Percentiles rank a stretch among this genome's conserved stretches.
phyloP scores from a whole-genome alignment of 495 filamentous ascomycete species.

The Staphylotrichum tortipilum region DNA sequence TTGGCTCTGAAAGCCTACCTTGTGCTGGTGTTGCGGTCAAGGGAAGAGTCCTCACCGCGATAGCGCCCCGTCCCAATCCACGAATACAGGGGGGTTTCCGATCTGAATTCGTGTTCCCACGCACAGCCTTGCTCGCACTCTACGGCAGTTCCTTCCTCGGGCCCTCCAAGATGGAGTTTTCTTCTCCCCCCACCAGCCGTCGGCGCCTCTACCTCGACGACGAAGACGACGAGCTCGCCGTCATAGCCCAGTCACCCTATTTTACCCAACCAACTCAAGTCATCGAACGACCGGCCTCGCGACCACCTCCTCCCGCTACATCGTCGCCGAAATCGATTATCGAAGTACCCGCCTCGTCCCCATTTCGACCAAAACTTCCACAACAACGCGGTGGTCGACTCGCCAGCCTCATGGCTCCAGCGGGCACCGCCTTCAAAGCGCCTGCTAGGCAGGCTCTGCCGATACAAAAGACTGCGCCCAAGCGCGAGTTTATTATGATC shows the following conservation, averaged over 20 bases:
- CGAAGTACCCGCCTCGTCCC: conserved; percentile 81
- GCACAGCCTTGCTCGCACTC: neutral
- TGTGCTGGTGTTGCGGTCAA: no score
- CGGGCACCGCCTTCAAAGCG: conserved; percentile 61
- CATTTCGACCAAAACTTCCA: conserved; percentile 36
- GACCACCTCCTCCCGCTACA: conserved; percentile 11
- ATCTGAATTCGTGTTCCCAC: no score
- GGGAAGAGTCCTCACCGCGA: no score
- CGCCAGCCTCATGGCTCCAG: conserved; percentile 62
- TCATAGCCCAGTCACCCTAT: conserved; percentile 28
- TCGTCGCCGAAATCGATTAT: conserved; percentile 49
- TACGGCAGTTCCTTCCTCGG: neutral
- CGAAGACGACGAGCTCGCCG: conserved; percentile 16
- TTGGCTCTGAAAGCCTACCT: no score
- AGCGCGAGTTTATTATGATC: conserved; percentile 30
- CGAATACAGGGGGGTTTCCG: no score
- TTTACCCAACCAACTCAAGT: conserved; percentile 65
- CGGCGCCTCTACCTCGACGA: conserved; percentile 11
- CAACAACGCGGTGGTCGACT: conserved; percentile 29
- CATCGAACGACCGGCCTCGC: conserved; percentile 22
- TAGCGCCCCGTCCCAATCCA: no score
- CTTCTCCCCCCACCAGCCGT: conserved; percentile 8
- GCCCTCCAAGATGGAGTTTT: conserved; percentile 10
- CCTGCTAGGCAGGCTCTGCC: conserved; percentile 23
- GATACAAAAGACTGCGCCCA: conserved; percentile 8